These are phyloP conservation scores for Emmonsiellopsis sp. DNA, from an alignment of 2,329 filamentous ascomycete genomes.

Conservation along the genomic window DNA sequence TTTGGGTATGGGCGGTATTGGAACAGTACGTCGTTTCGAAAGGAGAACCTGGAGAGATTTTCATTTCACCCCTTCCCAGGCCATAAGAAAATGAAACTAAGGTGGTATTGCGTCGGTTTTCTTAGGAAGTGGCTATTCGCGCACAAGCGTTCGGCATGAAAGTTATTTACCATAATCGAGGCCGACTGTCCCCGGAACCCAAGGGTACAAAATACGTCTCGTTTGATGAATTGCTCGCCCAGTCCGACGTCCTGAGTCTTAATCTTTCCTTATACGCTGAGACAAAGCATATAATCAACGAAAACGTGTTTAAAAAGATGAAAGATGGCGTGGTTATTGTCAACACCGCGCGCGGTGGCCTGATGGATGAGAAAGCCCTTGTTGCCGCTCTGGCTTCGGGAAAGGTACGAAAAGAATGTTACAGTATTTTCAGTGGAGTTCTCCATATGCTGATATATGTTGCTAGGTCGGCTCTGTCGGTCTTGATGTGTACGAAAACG, in stretches of 20 bases:
- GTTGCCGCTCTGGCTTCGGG: conserved; percentile 35
- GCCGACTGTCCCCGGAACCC: conserved; percentile 29
- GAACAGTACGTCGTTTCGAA: conserved; percentile 25
- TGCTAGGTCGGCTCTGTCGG: conserved; percentile 32
- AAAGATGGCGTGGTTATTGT: conserved; percentile 27
- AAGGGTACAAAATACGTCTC: conserved; percentile 37
- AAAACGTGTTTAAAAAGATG: conserved; percentile 32
- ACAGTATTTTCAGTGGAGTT: neutral
- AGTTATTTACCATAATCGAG: conserved; percentile 39
- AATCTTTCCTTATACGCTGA: conserved; percentile 36
- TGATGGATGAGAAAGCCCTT: conserved; percentile 37
- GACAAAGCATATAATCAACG: conserved; percentile 38
- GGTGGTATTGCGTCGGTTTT: neutral
- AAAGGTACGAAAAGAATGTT: conserved; percentile 24
- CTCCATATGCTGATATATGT: neutral
- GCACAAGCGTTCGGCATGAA: conserved; percentile 38
- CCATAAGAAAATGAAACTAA: neutral
- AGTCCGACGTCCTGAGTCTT: conserved; percentile 36
- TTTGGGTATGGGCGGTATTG: conserved; percentile 40
- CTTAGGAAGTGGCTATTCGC: conserved; percentile 35
- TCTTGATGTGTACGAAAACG: conserved; percentile 39
- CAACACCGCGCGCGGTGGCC: conserved; percentile 24
- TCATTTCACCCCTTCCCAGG: neutral
- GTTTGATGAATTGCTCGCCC: conserved; percentile 37
- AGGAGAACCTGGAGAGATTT: neutral